Evolutionary conservation across 805 yeast species (phyloP), one percentile per base, ranked within the genome.

Genomic region (Saccharomycopsis selenospora): DNA sequence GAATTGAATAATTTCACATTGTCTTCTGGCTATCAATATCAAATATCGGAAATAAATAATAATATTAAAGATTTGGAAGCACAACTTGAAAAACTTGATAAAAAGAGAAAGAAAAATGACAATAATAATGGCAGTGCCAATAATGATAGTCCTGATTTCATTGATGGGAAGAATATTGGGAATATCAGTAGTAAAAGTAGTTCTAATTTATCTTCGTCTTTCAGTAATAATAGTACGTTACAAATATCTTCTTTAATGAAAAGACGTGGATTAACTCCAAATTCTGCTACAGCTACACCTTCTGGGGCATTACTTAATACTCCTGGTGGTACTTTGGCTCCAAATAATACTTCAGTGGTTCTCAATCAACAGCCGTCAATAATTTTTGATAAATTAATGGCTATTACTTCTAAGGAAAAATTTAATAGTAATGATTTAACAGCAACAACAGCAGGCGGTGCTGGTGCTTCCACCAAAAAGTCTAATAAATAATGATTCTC

Each of bases 1-100:
- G 49, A 50, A 6, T 36, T 52, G 28, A 46, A 40, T 13, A 40
- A 46, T 14, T 51, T 51, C 38, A 41, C 28, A 17, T 25, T 43
- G 2, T 22, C 47, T 13, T 17, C 24, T 4, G 55, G 55, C 8
- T 46, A 48, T 22, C 46, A 45, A 44, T 51, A 49, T 27, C 18
- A 36, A 11, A 25, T 42, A 3, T 23, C 38, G 7, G 42, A 44
- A 13, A 36, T 44, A 6, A 36, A 10, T 13, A 22, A 36, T 20
- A 44, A 18, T 7, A 44, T 44, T 20, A 27, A 24, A 7, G 42
- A 36, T 14, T 26, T 44, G 8, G 47, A 44, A 25, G 25, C 44
- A 3, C 23, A 44, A 27, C 27, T 36, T 10, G 47, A 36, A 24
- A 26, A 22, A 14, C 6, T n/a, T 10, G 46, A 43, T 5, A 14